A percentile compares a stretch with the other conserved stretches of the same genome.
These are phyloP conservation scores for Ganoderma lingzhi DNA, from an alignment of 1,284 basidiomycete genomes.

Conservation along the genomic window DNA sequence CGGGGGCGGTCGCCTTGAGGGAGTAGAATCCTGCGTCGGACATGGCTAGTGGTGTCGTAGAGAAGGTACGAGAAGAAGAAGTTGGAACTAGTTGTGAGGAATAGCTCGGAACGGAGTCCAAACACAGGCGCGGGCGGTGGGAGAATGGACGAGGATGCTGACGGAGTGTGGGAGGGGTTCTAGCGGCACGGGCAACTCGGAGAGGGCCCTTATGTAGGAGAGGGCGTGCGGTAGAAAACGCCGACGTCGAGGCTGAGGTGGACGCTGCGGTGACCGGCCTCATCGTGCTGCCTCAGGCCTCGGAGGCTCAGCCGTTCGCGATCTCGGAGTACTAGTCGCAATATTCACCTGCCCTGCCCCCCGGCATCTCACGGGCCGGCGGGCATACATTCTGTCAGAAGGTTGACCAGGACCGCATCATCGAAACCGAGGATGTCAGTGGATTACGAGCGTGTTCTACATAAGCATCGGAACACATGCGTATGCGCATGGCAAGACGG, in stretches of 20 bases:
- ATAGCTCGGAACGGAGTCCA: neutral
- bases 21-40: constrained; percentile 57
- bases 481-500: no score
- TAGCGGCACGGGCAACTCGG: no score
- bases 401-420: neutral
- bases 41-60: constrained; percentile 24
- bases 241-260: neutral
- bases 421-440: no score
- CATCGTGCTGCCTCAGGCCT: neutral
- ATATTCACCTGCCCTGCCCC: neutral
- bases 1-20: constrained; percentile 67
- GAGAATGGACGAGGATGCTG: constrained; percentile 1
- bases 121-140: neutral
- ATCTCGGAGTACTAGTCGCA: neutral
- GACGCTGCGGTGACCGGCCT: neutral
- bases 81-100: neutral
- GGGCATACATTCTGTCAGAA: neutral
- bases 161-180: neutral
- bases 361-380: neutral
- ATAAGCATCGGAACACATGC: no score
- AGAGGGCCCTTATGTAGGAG: neutral
- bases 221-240: neutral
- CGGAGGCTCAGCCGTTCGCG: neutral
- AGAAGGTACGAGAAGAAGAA: constrained; percentile 14
- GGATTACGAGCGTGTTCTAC: no score